Base-by-base conservation (phyloP, 169 alveolate species). In the Ichthyophthirius multifiliis region DNA sequence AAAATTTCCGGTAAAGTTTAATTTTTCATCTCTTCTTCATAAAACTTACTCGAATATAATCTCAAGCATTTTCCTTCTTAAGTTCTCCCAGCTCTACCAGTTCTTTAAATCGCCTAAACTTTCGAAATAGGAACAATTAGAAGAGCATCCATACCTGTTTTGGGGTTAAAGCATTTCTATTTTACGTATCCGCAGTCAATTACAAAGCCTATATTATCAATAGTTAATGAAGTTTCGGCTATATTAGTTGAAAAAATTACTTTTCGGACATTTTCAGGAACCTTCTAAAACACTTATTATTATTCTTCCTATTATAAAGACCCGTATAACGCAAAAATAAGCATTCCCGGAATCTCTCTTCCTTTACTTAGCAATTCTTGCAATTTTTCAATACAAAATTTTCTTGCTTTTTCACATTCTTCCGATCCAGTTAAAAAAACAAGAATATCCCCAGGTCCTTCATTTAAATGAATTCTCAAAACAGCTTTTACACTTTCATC, bases 71-170 rank as follows among this genome's bases (percentile, higher is more conserved):
- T 34, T 27, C 97, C 97, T 10, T 90, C 89, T 35, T 90, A 41
- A 0, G 94, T 91, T 74, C 97, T 82, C 4, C 97, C 97, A 31
- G 97, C 97, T 83, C 97, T 80, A 43, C 97, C 97, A 5, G 97
- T 90, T 75, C 97, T 85, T 74, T 93, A 87, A 35, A 87, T 84
- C 1, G 97, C 94, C 74, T 89, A 65, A 20, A 91, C 94, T 81
- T 90, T 85, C 30, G 92, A 81, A n/a, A 90, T 89, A 34, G 94
- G 94, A 2, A 90, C 89, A 23, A 90, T 83, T 18, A 91, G 76
- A 18, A 92, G 74, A 9, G 94, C 85, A 43, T 94, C 97, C 92
- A 94, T 84, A 3, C 95, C 95, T 27, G 94, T 91, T 71, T 86
- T 75, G 1, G 97, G 93, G 65, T 94, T 92, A 65, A 81, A 90